Conservation (phyloP, 345 rosid species). For the Euphorbia lathyris region DNA sequence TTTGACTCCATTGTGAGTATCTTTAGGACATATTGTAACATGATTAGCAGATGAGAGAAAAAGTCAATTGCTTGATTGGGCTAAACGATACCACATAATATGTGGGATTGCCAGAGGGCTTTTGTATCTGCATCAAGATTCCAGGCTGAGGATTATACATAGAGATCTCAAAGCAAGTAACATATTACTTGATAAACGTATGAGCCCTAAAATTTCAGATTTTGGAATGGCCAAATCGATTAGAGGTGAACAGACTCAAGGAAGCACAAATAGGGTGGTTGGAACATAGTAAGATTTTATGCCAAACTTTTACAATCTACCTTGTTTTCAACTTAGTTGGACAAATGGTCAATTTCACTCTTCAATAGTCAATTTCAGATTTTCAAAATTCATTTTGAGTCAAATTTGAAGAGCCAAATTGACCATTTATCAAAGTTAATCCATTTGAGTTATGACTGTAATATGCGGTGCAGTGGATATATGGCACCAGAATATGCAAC, state of each 20-base stretch:
- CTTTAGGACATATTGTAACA: too few species aligned
- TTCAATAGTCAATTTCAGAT: too few species aligned
- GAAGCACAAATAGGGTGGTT: conserved; percentile 13
- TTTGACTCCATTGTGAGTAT: too few species aligned
- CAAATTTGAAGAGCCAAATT: too few species aligned
- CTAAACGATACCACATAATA: conserved; percentile 15
- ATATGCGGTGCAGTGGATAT: neutral
- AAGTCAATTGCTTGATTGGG: conserved; percentile 14
- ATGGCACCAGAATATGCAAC: conserved; percentile 18
- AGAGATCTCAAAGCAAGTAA: conserved; percentile 27
- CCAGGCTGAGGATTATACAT: conserved; percentile 21
- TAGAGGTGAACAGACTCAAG: conserved; percentile 19
- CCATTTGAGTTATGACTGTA: neutral
- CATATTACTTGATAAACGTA: conserved; percentile 14
- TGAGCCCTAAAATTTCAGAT: conserved; percentile 27
- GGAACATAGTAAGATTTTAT: conserved; percentile 22
- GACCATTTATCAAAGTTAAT: too few species aligned
- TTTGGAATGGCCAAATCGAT: conserved; percentile 25
- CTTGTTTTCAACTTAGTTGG: too few species aligned
- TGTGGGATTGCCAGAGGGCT: conserved; percentile 21
- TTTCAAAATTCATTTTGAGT: too few species aligned
- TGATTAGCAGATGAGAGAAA: conserved; percentile 8
- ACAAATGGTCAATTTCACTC: too few species aligned
- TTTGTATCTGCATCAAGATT: conserved; percentile 23
- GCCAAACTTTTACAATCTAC: too few species aligned